Evolutionary conservation across 305 asterid genomes (phyloP).

Genomic region (Coffea humblotiana): DNA sequence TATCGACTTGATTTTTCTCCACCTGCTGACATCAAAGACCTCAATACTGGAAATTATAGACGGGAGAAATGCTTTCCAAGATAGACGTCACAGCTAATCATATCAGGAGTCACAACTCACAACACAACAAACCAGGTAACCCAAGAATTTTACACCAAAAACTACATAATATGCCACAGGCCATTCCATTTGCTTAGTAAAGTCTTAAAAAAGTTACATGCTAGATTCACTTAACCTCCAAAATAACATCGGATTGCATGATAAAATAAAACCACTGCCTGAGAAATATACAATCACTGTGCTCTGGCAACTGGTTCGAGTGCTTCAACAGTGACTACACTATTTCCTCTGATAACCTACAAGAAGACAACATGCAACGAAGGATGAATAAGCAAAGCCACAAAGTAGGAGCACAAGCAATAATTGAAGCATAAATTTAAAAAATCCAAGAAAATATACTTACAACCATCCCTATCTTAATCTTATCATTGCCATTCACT

Average conservation of each 20-base stretch:
- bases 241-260: not conserved
- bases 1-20: not conserved
- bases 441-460: conserved; percentile 18
- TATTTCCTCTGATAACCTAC: conserved; percentile 91
- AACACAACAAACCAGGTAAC: not conserved
- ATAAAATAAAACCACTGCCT: not conserved
- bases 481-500: conserved; percentile 79
- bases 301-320: conserved; percentile 76
- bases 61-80: not conserved
- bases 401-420: not conserved
- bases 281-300: conserved; percentile 29
- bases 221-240: not conserved
- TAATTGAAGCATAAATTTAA: not conserved
- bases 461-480: conserved; percentile 93
- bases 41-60: not conserved
- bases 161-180: not conserved
- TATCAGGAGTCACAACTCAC: not conserved
- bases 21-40: not conserved
- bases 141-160: no score
- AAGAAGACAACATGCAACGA: not conserved
- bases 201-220: not conserved
- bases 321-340: conserved; percentile 92
- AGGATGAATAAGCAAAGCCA: conserved; percentile 1
- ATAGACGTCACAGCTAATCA: not conserved
- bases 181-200: not conserved